These are phyloP conservation scores for Wickerhamiella australiensis DNA, from an alignment of 805 yeast species.

Conservation along the genomic window DNA sequence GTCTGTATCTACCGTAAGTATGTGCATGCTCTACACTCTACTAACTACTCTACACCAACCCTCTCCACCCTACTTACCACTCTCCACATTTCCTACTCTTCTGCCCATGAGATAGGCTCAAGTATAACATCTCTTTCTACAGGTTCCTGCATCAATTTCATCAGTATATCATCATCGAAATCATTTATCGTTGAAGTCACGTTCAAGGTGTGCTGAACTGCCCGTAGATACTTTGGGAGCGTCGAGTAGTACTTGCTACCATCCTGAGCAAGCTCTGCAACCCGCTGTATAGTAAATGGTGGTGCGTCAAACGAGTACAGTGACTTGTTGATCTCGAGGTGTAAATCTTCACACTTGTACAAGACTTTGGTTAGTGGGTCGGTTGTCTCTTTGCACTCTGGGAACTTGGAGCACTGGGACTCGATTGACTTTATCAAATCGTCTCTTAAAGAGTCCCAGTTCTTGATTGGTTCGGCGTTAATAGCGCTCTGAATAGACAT, in stretches of 20 bases:
- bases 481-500: neutral
- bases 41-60: no score
- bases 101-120: conserved; percentile 19
- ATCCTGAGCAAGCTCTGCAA: conserved; percentile 27
- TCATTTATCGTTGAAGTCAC: conserved; percentile 16
- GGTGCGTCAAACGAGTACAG: conserved; percentile 22
- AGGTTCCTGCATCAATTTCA: conserved; percentile 19
- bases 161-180: conserved; percentile 19
- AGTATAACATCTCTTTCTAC: conserved; percentile 23
- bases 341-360: conserved; percentile 13
- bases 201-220: conserved; percentile 17
- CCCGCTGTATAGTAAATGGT: conserved; percentile 31
- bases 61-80: no score
- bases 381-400: conserved; percentile 8
- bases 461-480: conserved; percentile 4
- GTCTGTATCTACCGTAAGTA: no score
- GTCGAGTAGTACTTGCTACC: conserved; percentile 22
- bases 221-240: conserved; percentile 20
- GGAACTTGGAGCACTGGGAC: conserved; percentile 11
- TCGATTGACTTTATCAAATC: conserved; percentile 6
- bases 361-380: conserved; percentile 20
- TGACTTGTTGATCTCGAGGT: conserved; percentile 6
- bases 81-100: neutral
- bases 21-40: no score
- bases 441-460: conserved; percentile 13